Base-by-base conservation (phyloP, 2,329 filamentous ascomycete genomes). In the Septoria linicola region DNA sequence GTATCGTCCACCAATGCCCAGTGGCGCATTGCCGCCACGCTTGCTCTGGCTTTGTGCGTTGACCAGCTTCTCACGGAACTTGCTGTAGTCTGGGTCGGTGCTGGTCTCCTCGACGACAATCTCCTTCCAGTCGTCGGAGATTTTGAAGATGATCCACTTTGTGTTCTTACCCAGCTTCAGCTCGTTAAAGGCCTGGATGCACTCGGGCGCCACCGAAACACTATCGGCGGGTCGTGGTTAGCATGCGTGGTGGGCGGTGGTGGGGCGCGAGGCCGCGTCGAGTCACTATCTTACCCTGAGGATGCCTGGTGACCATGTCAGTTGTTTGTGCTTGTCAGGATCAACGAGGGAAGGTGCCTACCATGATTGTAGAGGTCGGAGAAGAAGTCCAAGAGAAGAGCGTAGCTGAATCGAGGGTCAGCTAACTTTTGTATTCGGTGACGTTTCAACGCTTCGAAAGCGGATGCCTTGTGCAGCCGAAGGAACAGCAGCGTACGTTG, bases 121-220 rank as follows among this genome's bases (percentile, higher is more conserved):
- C 75, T 89, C 74, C 75, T 85, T 89, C 80, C 84, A 83, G 78
- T 90, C 81, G 73, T 91, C 87, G 60, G 84, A 85, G 70, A 93
- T 83, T 80, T 90, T 89, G 84, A 82, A 92, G 79, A 93, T 83
- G 76, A 93, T 86, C 80, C 82, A 95, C 76, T 89, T 91, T 64
- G 70, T 67, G 77, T 83, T 79, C 77, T 90, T 90, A 74, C 75
- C 79, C 64, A 90, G 83, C 82, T 92, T 92, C 62, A 92, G 81
- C 63, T 91, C 85, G 73, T 91, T 89, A 81, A 85, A 92, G 59
- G 72, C 70, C 51, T 66, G 66, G 64, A 80, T 81, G 80, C 87
- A 90, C 54, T 91, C 86, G 69, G 81, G 79, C 61, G 80, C 75
- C 66, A 90, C 83, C 70, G 79, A 79, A 64, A 87, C 86, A 80